Evolutionary conservation across 805 yeast genomes (phyloP).

Genomic region (Brettanomyces sp.): DNA sequence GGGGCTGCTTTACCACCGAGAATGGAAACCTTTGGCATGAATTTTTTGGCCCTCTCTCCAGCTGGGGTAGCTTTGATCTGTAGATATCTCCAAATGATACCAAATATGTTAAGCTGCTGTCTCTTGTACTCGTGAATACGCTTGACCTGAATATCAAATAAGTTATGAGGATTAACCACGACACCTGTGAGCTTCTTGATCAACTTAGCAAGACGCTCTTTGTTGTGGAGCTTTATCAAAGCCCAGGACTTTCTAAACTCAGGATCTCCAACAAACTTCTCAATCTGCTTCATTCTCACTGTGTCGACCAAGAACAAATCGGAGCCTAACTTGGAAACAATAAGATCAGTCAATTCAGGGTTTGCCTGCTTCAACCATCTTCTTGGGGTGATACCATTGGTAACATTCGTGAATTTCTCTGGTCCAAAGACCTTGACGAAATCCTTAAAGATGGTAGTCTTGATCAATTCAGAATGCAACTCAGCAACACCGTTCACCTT

Average conservation of each 20-base stretch:
- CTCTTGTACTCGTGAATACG: slow-evolving; percentile 94
- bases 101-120: slow-evolving; percentile 87
- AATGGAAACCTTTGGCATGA: slow-evolving; percentile 66
- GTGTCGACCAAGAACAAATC: slow-evolving; percentile 63
- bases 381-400: slow-evolving; percentile 94
- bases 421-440: slow-evolving; percentile 76
- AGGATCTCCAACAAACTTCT: slow-evolving; percentile 55
- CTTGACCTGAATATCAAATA: slow-evolving; percentile 89
- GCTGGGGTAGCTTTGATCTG: slow-evolving; percentile 59
- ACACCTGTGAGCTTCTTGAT: slow-evolving; percentile 54
- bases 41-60: slow-evolving; percentile 49
- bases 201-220: slow-evolving; percentile 54
- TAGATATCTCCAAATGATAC: slow-evolving; percentile 76
- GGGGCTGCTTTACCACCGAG: slow-evolving; percentile 97
- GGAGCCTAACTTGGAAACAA: slow-evolving; percentile 61
- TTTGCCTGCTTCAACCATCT: slow-evolving; percentile 94
- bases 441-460: slow-evolving; percentile 82
- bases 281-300: slow-evolving; percentile 56
- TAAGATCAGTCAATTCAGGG: slow-evolving; percentile 68
- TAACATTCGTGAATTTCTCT: slow-evolving; percentile 82
- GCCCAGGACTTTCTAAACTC: slow-evolving; percentile 67
- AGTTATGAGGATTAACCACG: slow-evolving; percentile 59
- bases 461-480: slow-evolving; percentile 83
- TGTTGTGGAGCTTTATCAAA: slow-evolving; percentile 59
- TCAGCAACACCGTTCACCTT: slow-evolving; percentile 95